These are phyloP conservation scores for Fusarium irregulare DNA, from an alignment of 2,329 filamentous ascomycete species.

Conservation along the genomic window DNA sequence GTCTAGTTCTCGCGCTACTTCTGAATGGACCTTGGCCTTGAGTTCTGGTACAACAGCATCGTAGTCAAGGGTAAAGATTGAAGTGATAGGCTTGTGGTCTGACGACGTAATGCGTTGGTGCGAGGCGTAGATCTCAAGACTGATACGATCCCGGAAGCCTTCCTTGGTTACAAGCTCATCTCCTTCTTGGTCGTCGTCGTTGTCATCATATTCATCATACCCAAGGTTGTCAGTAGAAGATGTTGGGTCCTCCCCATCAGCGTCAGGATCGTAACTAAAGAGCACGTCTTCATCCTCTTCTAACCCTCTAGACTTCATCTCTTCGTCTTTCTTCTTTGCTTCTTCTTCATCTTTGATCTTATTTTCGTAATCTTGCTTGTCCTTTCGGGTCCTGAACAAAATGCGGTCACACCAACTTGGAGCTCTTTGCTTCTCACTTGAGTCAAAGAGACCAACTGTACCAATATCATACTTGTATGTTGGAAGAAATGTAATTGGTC, in stretches of 20 bases:
- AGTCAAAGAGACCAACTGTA: slow-evolving; percentile 92
- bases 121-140: slow-evolving; percentile 78
- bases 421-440: slow-evolving; percentile 90
- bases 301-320: slow-evolving; percentile 84
- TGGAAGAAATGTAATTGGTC: slow-evolving; percentile 86
- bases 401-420: slow-evolving; percentile 99
- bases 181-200: slow-evolving; percentile 57
- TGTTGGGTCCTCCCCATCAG: slow-evolving; percentile 66
- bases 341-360: slow-evolving; percentile 73
- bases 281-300: slow-evolving; percentile 86
- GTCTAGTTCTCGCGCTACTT: slow-evolving; percentile 89
- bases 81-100: slow-evolving; percentile 92
- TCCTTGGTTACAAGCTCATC: slow-evolving; percentile 68
- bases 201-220: slow-evolving; percentile 68
- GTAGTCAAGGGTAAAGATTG: slow-evolving; percentile 85
- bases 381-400: slow-evolving; percentile 80
- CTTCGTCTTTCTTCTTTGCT: slow-evolving; percentile 78
- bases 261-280: slow-evolving; percentile 90
- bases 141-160: slow-evolving; percentile 65
- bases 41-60: slow-evolving; percentile 87
- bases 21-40: slow-evolving; percentile 84
- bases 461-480: slow-evolving; percentile 99
- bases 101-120: slow-evolving; percentile 92
- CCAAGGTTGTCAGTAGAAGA: slow-evolving; percentile 57
- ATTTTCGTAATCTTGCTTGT: slow-evolving; percentile 74